phyloP scores from a whole-genome alignment of 1,284 basidiomycete species.

The Ceratobasidium sp. region DNA sequence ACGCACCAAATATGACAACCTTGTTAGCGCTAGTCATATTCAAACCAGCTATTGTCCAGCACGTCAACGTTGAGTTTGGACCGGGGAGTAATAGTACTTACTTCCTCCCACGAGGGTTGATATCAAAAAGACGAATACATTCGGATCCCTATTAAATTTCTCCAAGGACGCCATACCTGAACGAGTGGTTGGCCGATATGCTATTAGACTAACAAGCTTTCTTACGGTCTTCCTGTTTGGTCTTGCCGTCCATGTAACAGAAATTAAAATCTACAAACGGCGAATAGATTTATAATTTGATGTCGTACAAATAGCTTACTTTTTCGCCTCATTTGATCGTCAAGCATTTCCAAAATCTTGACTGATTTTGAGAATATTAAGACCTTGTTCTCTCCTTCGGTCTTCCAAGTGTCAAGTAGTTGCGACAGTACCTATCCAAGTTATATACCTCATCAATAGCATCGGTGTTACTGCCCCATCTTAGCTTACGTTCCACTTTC shows the following conservation, averaged over 20 bases:
- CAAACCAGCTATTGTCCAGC: constrained; percentile 56
- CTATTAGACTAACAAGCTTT: background rate
- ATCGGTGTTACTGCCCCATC: background rate
- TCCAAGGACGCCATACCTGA: constrained; percentile 84
- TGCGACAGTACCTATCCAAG: constrained; percentile 40
- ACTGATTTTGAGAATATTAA: constrained; percentile 87
- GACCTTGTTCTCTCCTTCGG: constrained; percentile 67
- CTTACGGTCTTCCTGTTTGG: constrained; percentile 69
- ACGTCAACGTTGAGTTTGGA: background rate
- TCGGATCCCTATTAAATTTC: constrained; percentile 75
- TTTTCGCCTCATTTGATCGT: constrained; percentile 67
- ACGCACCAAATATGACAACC: constrained; percentile 82
- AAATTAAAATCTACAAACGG: constrained; percentile 63
- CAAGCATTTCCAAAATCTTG: constrained; percentile 80
- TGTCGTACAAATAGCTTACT: constrained; percentile 51
- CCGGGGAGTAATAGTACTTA: background rate
- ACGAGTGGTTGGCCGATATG: background rate
- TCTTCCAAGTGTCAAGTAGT: constrained; percentile 49
- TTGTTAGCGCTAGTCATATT: constrained; percentile 82
- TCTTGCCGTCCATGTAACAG: constrained; percentile 75
- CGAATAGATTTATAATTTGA: background rate
- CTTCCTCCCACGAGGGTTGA: constrained; percentile 79
- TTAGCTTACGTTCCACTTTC: constrained; percentile 77
- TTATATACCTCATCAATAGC: background rate
- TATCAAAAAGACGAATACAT: constrained; percentile 78